Conservation (phyloP, 495 filamentous ascomycete genomes). For the Tuber borchii region DNA sequence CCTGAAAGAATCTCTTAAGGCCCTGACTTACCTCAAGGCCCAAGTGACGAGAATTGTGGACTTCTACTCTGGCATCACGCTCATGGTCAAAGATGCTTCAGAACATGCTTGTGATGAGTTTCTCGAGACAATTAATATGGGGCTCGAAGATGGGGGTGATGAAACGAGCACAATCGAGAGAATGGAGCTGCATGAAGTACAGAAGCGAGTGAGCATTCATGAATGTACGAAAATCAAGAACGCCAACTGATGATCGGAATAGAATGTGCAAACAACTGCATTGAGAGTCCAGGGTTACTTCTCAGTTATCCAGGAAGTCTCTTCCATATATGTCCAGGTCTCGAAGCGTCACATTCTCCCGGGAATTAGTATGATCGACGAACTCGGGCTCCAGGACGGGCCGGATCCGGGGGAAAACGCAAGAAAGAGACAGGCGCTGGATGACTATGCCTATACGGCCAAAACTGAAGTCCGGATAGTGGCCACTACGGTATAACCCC, state of each 20-base stretch:
- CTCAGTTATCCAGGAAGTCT: conserved; percentile 6
- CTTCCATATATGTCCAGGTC: conserved; percentile 7
- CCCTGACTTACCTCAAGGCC: background rate
- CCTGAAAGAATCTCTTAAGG: background rate
- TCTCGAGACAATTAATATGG: background rate
- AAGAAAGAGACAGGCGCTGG: background rate
- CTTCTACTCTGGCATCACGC: background rate
- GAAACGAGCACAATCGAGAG: background rate
- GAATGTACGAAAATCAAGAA: background rate
- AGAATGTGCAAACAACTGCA: conserved; percentile 5
- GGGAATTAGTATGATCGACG: conserved; percentile 9
- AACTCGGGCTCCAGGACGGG: conserved; percentile 1
- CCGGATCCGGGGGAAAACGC: background rate
- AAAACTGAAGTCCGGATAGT: background rate
- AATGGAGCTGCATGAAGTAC: background rate
- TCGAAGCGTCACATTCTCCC: conserved; percentile 10
- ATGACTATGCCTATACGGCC: background rate
- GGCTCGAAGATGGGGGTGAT: background rate
- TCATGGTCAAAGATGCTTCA: background rate
- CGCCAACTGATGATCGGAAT: background rate
- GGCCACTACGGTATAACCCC: background rate
- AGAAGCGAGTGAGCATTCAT: background rate
- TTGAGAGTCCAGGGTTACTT: conserved; percentile 6
- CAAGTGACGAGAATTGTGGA: background rate
- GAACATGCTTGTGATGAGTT: conserved; percentile 1